These are phyloP conservation scores for Leccinum subspadiceum DNA, from an alignment of 1,284 basidiomycete genomes.

Conservation along the genomic window DNA sequence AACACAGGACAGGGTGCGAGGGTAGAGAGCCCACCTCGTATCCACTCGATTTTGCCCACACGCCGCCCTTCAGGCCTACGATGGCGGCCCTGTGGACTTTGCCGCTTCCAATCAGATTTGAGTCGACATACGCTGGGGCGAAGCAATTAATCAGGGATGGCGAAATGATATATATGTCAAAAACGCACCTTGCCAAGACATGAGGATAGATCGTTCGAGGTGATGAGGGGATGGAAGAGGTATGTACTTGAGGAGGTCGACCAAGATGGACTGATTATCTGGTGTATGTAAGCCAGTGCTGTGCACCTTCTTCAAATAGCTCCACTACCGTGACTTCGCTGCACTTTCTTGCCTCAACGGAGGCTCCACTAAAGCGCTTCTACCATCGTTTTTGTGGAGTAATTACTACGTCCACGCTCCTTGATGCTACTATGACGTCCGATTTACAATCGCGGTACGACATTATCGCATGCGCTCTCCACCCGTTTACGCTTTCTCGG, in stretches of 20 bases:
- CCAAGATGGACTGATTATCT: slow-evolving; percentile 28
- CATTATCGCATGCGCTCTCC: not conserved
- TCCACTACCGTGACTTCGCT: not conserved
- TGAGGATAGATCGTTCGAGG: slow-evolving; percentile 13
- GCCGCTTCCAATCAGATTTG: slow-evolving; percentile 76
- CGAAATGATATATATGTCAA: not conserved
- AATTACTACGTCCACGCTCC: not conserved
- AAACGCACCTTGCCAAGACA: slow-evolving; percentile 33
- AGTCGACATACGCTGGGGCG: slow-evolving; percentile 79
- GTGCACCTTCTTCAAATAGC: not conserved
- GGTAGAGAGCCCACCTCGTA: slow-evolving; percentile 41
- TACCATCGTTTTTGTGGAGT: not conserved
- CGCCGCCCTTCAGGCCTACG: slow-evolving; percentile 79
- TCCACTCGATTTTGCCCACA: slow-evolving; percentile 79
- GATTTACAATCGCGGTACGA: not conserved
- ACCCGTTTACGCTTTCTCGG: not conserved
- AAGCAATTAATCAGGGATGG: not conserved
- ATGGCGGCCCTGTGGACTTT: slow-evolving; percentile 83
- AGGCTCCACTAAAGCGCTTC: not conserved
- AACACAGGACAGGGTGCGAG: not conserved
- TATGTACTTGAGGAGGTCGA: slow-evolving; percentile 1
- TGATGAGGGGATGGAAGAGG: not conserved
- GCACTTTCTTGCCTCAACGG: not conserved
- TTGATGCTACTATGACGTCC: not conserved
- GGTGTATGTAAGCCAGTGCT: slow-evolving; percentile 28